Percentiles rank a stretch among this genome's conserved stretches.
Conservation (phyloP, 176 grass and related monocot genomes). For the Avena sativa region DNA sequence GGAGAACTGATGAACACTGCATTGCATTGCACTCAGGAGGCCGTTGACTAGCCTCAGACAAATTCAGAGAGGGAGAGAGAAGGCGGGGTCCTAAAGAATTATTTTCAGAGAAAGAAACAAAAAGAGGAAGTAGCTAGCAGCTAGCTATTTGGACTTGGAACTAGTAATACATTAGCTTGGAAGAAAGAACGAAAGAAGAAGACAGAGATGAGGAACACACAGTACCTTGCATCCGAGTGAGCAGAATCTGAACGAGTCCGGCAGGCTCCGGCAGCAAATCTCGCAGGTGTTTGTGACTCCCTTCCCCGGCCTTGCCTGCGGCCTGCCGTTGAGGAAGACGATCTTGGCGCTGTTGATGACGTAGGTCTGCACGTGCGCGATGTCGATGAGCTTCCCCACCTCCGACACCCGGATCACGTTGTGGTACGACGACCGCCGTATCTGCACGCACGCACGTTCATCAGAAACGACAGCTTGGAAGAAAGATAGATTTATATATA, state of each 20-base stretch:
- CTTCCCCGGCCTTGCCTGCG: constrained; percentile 62
- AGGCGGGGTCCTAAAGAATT: not conserved
- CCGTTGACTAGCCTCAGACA: not conserved
- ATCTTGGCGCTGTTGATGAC: constrained; percentile 86
- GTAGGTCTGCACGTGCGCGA: constrained; percentile 84
- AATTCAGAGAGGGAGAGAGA: not conserved
- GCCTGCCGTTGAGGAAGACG: constrained; percentile 81
- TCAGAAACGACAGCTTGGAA: no score
- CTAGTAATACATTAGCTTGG: not conserved
- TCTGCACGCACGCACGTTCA: no score
- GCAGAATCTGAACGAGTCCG: constrained; percentile 77
- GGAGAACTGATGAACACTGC: not conserved
- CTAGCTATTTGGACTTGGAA: not conserved
- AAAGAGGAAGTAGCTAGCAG: not conserved
- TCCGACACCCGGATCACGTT: constrained; percentile 83
- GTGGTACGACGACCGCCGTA: constrained; percentile 80
- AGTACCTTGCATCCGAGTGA: constrained; percentile 81
- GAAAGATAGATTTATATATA: not conserved
- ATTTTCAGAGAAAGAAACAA: not conserved
- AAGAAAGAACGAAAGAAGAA: not conserved
- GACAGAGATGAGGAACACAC: not conserved
- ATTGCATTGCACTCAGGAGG: constrained; percentile 8
- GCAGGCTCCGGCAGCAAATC: constrained; percentile 73
- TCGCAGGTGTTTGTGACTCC: constrained; percentile 69
- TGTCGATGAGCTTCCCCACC: constrained; percentile 74